Percentiles rank a stretch among this genome's conserved stretches.
Evolutionary conservation across 2,329 filamentous ascomycete genomes (phyloP).

Genomic region (Aspergillus sp.): DNA sequence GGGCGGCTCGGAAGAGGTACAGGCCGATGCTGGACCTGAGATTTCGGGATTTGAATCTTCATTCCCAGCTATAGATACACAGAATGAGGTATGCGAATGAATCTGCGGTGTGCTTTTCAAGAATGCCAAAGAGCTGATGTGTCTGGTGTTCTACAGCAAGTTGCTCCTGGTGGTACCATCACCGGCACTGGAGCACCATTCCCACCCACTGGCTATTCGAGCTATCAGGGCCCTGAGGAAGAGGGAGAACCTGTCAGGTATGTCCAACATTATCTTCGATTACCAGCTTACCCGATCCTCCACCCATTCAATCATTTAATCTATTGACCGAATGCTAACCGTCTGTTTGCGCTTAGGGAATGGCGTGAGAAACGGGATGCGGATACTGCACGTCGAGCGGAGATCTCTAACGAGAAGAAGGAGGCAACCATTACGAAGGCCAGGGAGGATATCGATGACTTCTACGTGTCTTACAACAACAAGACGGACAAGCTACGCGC

Average conservation of each 20-base stretch:
- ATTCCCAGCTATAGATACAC: conserved; percentile 78
- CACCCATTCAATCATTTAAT: background rate
- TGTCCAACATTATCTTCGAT: conserved; percentile 8
- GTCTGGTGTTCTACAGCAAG: conserved; percentile 51
- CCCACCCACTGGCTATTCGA: conserved; percentile 51
- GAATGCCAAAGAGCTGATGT: conserved; percentile 14
- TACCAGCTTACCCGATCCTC: background rate
- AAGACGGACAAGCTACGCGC: conserved; percentile 93
- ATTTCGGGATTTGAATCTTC: conserved; percentile 76
- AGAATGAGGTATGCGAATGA: conserved; percentile 63
- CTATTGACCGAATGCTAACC: background rate
- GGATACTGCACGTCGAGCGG: conserved; percentile 77
- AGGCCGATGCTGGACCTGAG: conserved; percentile 31
- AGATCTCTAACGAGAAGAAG: conserved; percentile 80
- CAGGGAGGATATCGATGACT: conserved; percentile 93
- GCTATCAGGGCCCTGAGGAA: conserved; percentile 64
- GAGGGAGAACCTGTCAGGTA: conserved; percentile 82
- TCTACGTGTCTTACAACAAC: conserved; percentile 99
- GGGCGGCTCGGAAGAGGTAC: conserved; percentile 53
- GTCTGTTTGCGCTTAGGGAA: conserved; percentile 49
- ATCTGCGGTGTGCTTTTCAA: background rate
- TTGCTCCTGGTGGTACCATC: conserved; percentile 75
- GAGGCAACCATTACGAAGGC: conserved; percentile 84
- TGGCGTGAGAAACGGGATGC: conserved; percentile 91
- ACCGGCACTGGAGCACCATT: conserved; percentile 67